Percentiles rank a stretch among this genome's conserved stretches.
Evolutionary conservation across 129 eudicot genomes (phyloP).

Genomic region (Arctium minus): DNA sequence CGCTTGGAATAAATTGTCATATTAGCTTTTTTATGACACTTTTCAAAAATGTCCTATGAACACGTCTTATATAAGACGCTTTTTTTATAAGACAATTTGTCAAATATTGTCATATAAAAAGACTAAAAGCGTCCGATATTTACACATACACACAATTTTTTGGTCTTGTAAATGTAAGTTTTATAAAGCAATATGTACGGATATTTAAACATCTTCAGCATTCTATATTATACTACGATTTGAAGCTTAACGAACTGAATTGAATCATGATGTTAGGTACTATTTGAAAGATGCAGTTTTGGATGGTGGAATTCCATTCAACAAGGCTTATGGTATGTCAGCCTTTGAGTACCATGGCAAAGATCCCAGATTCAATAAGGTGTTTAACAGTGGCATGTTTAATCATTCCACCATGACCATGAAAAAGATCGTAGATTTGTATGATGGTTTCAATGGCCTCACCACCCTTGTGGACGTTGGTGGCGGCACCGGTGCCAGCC

Average conservation of each 20-base stretch:
- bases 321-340: slow-evolving; percentile 74
- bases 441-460: slow-evolving; percentile 65
- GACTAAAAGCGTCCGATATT: not conserved
- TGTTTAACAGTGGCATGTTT: slow-evolving; percentile 65
- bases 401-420: slow-evolving; percentile 61
- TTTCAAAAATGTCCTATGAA: too few species aligned
- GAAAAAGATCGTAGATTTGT: slow-evolving; percentile 59
- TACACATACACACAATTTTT: not conserved
- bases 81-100: not conserved
- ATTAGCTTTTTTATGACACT: not conserved
- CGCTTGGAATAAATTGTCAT: not conserved
- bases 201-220: not conserved
- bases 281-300: slow-evolving; percentile 66
- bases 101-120: not conserved
- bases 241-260: not conserved
- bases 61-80: too few species aligned
- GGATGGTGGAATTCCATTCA: slow-evolving; percentile 74
- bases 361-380: slow-evolving; percentile 58
- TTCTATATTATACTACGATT: not conserved
- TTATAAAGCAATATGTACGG: too few species aligned
- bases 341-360: slow-evolving; percentile 71
- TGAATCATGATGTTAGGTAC: slow-evolving; percentile 38
- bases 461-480: slow-evolving; percentile 66
- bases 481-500: slow-evolving; percentile 67
- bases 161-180: not conserved